Evolutionary conservation across 2,329 filamentous ascomycete species (phyloP), one percentile per base, ranked within the genome.

Genomic region (Clonostachys byssicola): DNA sequence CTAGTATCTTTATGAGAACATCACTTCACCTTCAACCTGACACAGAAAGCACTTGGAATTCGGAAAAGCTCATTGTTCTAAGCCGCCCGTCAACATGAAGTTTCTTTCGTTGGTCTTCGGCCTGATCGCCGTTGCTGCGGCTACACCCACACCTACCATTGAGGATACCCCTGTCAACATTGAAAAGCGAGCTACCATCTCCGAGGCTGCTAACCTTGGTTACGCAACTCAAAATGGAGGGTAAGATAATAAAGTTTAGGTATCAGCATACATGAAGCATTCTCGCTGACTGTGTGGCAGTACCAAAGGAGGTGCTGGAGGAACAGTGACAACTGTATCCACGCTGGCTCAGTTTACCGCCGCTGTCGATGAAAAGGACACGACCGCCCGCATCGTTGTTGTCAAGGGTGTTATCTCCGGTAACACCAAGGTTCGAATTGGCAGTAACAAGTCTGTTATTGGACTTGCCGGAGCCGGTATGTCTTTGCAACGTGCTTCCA

Each of bases 401-500:
- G 55, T 64, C 12, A 58, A 56, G 6, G 61, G 61, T 10, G 49
- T 57, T 35, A 54, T 64, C 20, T 52, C 52, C 3, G 61, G 61
- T 7, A 54, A 41, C 17, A 53, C 57, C 8, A 53, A 42, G 1
- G 57, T 66, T 45, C 56, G 60, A 30, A 61, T 73, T 18, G 62
- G 62, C 20, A 69, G 66, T 47, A 66, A 74, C 60, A 73, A 70
- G 54, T 68, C 61, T 45, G 68, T 73, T 51, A 61, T 74, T 41
- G 71, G 71, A 38, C 59, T 53, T 18, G 33, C 52, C 13, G 60
- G 60, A 42, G 56, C 52, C 41, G 59, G 66, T 51, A 46, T 13
- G 50, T 40, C 12, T 42, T 34, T 17, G 14, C 33, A 14, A 2
- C 7, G 6, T 39, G n/a, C 3, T n/a, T n/a, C 8, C 17, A 39